Conservation (phyloP, 371 early-diverging fungal species). For the Apophysomyces trapeziformis region DNA sequence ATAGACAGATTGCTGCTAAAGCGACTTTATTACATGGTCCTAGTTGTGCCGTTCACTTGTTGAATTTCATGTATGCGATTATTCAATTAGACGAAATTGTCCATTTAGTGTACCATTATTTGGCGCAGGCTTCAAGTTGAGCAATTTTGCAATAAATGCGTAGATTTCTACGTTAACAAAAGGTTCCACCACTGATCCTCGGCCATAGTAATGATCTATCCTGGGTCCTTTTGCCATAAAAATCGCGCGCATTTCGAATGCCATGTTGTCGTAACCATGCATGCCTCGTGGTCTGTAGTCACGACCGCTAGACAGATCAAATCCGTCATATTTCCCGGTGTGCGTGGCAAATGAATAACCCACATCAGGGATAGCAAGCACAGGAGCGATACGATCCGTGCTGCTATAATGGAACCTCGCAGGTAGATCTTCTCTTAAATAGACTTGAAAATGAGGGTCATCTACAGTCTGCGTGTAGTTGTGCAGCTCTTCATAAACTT, state of each 20-base stretch:
- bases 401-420: conserved; percentile 62
- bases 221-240: conserved; percentile 86
- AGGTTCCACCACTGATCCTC: conserved; percentile 49
- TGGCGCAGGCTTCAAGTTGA: conserved; percentile 65
- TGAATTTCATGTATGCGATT: neutral
- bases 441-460: conserved; percentile 65
- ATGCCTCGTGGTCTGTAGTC: conserved; percentile 58
- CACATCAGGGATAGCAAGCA: conserved; percentile 72
- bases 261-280: conserved; percentile 88
- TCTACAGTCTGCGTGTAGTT: conserved; percentile 41
- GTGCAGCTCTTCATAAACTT: conserved; percentile 33
- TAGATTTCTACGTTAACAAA: conserved; percentile 81
- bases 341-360: conserved; percentile 62
- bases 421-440: conserved; percentile 70
- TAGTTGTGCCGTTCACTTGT: neutral
- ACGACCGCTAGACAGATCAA: conserved; percentile 24
- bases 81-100: conserved; percentile 14
- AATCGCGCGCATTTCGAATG: conserved; percentile 84
- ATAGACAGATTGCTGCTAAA: too few species aligned
- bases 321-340: conserved; percentile 20
- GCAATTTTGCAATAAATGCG: conserved; percentile 64
- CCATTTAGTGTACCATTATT: conserved; percentile 69
- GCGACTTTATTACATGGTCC: too few species aligned
- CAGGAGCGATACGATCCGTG: conserved; percentile 72
- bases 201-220: conserved; percentile 38